Conservation (phyloP, 768 basidiomycete genomes). For the Agrocybe praecox region DNA sequence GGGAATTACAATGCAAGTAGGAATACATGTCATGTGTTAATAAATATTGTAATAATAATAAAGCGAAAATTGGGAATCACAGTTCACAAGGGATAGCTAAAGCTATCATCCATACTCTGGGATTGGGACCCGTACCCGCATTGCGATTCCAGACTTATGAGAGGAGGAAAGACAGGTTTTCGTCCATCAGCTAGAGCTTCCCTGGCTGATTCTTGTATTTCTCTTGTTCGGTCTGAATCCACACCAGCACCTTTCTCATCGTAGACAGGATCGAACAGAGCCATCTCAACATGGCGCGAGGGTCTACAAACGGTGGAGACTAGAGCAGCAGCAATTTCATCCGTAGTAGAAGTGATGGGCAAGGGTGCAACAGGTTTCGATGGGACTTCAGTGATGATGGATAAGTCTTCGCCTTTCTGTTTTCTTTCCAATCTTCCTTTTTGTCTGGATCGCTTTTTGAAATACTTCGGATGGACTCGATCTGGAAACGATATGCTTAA, state of each 20-base stretch:
- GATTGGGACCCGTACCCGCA: slow-evolving; percentile 11
- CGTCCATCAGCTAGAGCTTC: slow-evolving; percentile 29
- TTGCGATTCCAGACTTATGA: slow-evolving; percentile 26
- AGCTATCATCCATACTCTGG: slow-evolving; percentile 6
- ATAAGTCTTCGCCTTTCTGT: neutral
- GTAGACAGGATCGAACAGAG: slow-evolving; percentile 22
- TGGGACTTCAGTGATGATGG: neutral
- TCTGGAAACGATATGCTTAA: neutral
- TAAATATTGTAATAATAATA: neutral
- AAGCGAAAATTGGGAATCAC: no score
- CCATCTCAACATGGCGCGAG: neutral
- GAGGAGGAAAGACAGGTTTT: slow-evolving; percentile 30
- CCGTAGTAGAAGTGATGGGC: neutral
- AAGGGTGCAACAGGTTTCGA: neutral
- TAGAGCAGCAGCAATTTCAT: slow-evolving; percentile 8
- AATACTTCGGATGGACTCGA: neutral
- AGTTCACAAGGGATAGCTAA: slow-evolving; percentile 2
- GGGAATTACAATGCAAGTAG: neutral
- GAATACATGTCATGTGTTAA: neutral
- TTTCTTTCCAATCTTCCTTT: neutral
- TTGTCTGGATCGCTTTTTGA: neutral
- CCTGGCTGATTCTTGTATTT: slow-evolving; percentile 30
- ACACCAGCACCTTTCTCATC: slow-evolving; percentile 29
- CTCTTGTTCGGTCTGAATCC: slow-evolving; percentile 38
- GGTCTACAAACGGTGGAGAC: slow-evolving; percentile 14